Evolutionary conservation across 2,329 filamentous ascomycete genomes (phyloP).

Genomic region (Fusarium camptoceras): DNA sequence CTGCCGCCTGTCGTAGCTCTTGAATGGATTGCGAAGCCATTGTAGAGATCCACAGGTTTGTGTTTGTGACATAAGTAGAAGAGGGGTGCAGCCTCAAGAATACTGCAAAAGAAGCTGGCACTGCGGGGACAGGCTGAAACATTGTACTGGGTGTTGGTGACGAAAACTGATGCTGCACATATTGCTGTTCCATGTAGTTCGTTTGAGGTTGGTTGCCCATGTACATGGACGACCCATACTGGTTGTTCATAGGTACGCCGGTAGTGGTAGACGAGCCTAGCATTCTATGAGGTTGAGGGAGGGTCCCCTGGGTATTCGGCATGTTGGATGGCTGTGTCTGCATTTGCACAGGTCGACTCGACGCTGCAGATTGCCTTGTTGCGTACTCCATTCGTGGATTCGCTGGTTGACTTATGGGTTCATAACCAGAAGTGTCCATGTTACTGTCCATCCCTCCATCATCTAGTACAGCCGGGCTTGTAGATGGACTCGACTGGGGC

Average conservation of each 20-base stretch:
- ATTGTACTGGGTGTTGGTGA: slow-evolving; percentile 40
- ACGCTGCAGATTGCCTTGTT: slow-evolving; percentile 31
- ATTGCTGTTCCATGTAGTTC: slow-evolving; percentile 52
- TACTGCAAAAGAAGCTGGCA: slow-evolving; percentile 61
- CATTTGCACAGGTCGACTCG: slow-evolving; percentile 40
- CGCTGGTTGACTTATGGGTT: slow-evolving; percentile 42
- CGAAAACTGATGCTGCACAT: slow-evolving; percentile 48
- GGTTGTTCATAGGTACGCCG: slow-evolving; percentile 49
- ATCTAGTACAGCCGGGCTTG: slow-evolving; percentile 26
- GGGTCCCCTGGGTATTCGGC: slow-evolving; percentile 26
- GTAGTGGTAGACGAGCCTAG: slow-evolving; percentile 42
- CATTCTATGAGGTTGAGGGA: slow-evolving; percentile 42
- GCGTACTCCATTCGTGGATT: slow-evolving; percentile 43
- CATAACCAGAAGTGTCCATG: slow-evolving; percentile 40
- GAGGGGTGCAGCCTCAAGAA: slow-evolving; percentile 77
- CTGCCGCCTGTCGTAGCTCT: slow-evolving; percentile 72
- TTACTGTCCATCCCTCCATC: slow-evolving; percentile 36
- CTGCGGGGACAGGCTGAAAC: slow-evolving; percentile 40
- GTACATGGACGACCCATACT: slow-evolving; percentile 55
- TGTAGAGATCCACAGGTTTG: slow-evolving; percentile 74
- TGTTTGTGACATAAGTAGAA: slow-evolving; percentile 65
- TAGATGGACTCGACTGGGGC: slow-evolving; percentile 30
- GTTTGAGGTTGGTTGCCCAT: slow-evolving; percentile 54
- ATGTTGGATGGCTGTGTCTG: slow-evolving; percentile 38
- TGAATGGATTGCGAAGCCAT: slow-evolving; percentile 68